Evolutionary conservation across 768 basidiomycete genomes (phyloP).

Genomic region (Tricholoma sp.): DNA sequence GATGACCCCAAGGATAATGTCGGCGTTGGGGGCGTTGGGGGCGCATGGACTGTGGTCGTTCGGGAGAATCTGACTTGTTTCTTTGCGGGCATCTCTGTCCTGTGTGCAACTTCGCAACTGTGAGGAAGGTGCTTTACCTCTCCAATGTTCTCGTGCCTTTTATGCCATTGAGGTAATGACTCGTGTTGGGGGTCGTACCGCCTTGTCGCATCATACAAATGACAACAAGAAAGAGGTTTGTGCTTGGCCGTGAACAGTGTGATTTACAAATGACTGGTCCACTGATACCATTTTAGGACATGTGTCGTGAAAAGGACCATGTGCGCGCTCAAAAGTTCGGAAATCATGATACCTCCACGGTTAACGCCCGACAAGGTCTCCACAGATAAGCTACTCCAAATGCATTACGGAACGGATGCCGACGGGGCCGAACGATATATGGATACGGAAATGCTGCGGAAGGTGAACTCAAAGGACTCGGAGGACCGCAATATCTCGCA

Average conservation of each 20-base stretch:
- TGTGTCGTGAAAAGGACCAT: background rate
- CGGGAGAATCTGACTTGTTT: constrained; percentile 21
- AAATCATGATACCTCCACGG: background rate
- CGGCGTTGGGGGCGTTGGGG: constrained; percentile 7
- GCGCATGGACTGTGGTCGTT: constrained; percentile 14
- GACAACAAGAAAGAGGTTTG: background rate
- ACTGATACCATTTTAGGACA: background rate
- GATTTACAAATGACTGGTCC: background rate
- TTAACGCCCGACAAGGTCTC: background rate
- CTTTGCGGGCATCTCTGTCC: constrained; percentile 7
- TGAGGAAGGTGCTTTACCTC: background rate
- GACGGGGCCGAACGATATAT: background rate
- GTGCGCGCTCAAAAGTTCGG: background rate
- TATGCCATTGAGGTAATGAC: background rate
- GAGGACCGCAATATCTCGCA: background rate
- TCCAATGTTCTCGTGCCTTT: background rate
- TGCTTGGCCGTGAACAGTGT: background rate
- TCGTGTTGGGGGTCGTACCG: background rate
- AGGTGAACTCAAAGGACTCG: background rate
- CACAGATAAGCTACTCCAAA: background rate
- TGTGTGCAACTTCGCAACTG: background rate
- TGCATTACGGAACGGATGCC: background rate
- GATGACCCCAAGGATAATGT: constrained; percentile 4
- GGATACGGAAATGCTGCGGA: background rate
- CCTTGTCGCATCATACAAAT: background rate